Evolutionary conservation across 2,329 filamentous ascomycete genomes (phyloP).

Genomic region (Fusarium udum): DNA sequence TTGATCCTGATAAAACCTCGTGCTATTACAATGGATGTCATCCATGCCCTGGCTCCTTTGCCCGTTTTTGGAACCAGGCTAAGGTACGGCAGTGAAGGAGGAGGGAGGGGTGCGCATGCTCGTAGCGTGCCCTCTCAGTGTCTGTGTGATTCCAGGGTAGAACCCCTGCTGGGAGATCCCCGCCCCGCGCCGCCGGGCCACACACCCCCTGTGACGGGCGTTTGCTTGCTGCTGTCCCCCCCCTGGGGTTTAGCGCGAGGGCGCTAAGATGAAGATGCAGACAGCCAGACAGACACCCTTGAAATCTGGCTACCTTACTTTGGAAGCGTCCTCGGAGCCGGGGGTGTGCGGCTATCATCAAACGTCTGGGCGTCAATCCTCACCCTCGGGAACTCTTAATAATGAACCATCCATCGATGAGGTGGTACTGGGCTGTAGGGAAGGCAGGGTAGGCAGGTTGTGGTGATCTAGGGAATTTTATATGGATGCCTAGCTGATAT

Average conservation of each 20-base stretch:
- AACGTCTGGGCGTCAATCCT: slow-evolving; percentile 26
- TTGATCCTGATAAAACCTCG: slow-evolving; percentile 25
- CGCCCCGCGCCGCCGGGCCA: slow-evolving; percentile 20
- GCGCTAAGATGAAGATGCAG: background rate
- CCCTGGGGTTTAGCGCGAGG: slow-evolving; percentile 20
- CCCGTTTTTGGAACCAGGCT: slow-evolving; percentile 10
- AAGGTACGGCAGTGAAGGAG: slow-evolving; percentile 6
- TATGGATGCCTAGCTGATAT: slow-evolving; percentile 2
- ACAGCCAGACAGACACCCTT: slow-evolving; percentile 7
- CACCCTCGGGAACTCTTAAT: slow-evolving; percentile 19
- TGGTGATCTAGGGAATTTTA: background rate
- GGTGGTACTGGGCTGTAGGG: background rate
- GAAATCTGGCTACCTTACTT: background rate
- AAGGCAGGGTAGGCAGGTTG: background rate
- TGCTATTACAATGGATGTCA: slow-evolving; percentile 7
- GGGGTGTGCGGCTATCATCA: slow-evolving; percentile 17
- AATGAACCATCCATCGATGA: background rate
- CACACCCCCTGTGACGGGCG: slow-evolving; percentile 15
- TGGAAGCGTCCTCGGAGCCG: background rate
- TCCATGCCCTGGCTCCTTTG: background rate
- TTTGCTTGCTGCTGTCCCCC: slow-evolving; percentile 26
- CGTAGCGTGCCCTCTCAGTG: background rate
- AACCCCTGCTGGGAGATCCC: slow-evolving; percentile 29
- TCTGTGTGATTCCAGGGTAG: slow-evolving; percentile 5
- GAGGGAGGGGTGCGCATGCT: slow-evolving; percentile 6